Evolutionary conservation across 2,329 filamentous ascomycete species (phyloP), one percentile per base, ranked within the genome.

Genomic region (Dactylella cylindrospora): DNA sequence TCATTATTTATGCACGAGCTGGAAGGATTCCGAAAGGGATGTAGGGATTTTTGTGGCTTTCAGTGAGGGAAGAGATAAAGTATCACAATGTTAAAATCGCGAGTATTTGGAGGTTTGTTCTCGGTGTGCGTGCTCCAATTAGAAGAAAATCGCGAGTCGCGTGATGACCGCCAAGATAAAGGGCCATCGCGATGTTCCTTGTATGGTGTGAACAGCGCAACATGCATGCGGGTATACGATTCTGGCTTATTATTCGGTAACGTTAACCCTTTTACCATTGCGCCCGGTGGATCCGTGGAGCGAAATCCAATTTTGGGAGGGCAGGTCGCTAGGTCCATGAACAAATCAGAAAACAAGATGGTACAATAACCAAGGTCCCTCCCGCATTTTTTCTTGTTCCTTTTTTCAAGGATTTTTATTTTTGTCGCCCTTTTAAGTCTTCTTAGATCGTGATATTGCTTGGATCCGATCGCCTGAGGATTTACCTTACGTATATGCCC

Each of bases 111-210:
- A n/a, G n/a, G n/a, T n/a, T n/a, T 25, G 22, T 25, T 31, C 17
- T n/a, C 22, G 26, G 17, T 41, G 26, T 40, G 33, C 33, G 28
- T 28, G 41, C 33, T 32, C 43, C 36, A 59, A 49, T 43, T 44
- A 31, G 44, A 32, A 15, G n/a, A 23, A 13, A 29, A 9, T 44
- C 22, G 36, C 19, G 26, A 47, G 57, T 62, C 57, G 57, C 57
- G 57, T 54, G 57, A 33, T 33, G 44, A 49, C 50, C 29, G 57
- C 57, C 49, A 62, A 50, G 53, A n/a, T n/a, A 26, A 12, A 12
- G 13, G 10, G 12, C 31, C 31, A 45, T 60, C 53, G 53, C 53
- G 53, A 60, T 47, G 53, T 12, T 20, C 17, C 31, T 20, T 19
- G 31, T 20, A 9, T 15, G 33, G 38, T 13, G 40, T 40, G 55